A percentile compares a stretch with the other conserved stretches of the same genome.
These are phyloP conservation scores for Sphaerulina populicola DNA, from an alignment of 2,329 filamentous ascomycete species.

Conservation along the genomic window DNA sequence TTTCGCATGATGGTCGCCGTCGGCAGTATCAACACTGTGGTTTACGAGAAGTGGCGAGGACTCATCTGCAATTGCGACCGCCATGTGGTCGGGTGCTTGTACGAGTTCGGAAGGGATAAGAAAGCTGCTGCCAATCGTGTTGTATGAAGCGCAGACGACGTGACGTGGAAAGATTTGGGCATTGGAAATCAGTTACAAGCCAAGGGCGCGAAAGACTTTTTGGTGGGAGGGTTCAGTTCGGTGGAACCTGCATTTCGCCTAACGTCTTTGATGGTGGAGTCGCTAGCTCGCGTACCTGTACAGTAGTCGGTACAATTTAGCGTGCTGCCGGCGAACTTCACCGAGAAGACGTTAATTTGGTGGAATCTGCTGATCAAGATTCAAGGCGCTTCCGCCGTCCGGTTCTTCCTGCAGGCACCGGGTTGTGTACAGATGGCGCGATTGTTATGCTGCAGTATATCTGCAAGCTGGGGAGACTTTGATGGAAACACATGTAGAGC, in stretches of 20 bases:
- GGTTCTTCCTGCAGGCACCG: not conserved
- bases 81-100: not conserved
- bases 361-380: no score
- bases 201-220: not conserved
- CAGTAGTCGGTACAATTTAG: no score
- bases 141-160: not conserved
- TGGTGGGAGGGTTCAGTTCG: not conserved
- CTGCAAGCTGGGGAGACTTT: not conserved
- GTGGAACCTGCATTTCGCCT: not conserved
- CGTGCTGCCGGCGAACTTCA: no score
- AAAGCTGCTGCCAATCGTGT: not conserved
- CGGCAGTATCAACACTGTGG: not conserved
- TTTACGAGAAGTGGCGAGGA: constrained; percentile 15
- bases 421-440: not conserved
- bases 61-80: constrained; percentile 6
- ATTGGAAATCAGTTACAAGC: constrained; percentile 1
- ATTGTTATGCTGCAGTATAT: not conserved
- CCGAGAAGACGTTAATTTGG: no score
- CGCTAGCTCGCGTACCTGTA: no score
- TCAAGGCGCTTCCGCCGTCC: no score
- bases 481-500: not conserved
- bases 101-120: not conserved
- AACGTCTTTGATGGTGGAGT: not conserved
- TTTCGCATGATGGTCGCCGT: constrained; percentile 9
- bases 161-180: not conserved